Base-by-base conservation (phyloP, 1,139 yeast genomes). In the Yamadazyma conglobata region DNA sequence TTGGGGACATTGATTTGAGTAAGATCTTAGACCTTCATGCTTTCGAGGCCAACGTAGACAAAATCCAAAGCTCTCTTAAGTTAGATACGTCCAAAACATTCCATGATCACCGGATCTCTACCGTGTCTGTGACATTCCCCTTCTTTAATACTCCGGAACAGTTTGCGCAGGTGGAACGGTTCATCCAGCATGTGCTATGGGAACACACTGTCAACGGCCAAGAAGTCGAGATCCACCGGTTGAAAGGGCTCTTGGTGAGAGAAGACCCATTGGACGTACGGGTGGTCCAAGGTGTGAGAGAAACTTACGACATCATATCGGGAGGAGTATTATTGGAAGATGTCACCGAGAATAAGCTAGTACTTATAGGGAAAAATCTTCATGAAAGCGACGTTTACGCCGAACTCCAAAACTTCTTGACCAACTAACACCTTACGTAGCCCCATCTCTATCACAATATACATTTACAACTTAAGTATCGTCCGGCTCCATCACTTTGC, bases 251-350 rank as follows among this genome's bases (percentile, higher is more conserved):
- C 6, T 44, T 87, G 11, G 72, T 79, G 3, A 9, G 20, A 6
- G 24, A 25, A 5, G 29, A 33, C n/a, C 19, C 35, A 4, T 50
- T 50, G 6, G 51, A 54, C 5, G 77, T 72, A n/a, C 64, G 73
- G 38, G 88, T 91, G 2, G 60, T 91, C n/a, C 98, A 91, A 52
- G 97, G 95, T 4, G 98, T 91, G 0, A 65, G 97, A 38, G 94
- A 87, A 37, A 86, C 95, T 0, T 91, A 87, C 54, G 98, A 91
- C 40, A 66, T 87, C 1, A 70, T 82, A 5, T 77, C 73, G 10
- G 74, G 73, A 1, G 75, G 70, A 0, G 49, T 47, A 4, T 48
- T 66, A 20, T 56, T 60, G 22, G 65, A 65, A 3, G 61, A 58
- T 2, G 56, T 64, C 5, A 55, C 35, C 1, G 51, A 61, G 12